Conservation (phyloP, 2,329 filamentous ascomycete genomes). For the Colletotrichum somersetense region DNA sequence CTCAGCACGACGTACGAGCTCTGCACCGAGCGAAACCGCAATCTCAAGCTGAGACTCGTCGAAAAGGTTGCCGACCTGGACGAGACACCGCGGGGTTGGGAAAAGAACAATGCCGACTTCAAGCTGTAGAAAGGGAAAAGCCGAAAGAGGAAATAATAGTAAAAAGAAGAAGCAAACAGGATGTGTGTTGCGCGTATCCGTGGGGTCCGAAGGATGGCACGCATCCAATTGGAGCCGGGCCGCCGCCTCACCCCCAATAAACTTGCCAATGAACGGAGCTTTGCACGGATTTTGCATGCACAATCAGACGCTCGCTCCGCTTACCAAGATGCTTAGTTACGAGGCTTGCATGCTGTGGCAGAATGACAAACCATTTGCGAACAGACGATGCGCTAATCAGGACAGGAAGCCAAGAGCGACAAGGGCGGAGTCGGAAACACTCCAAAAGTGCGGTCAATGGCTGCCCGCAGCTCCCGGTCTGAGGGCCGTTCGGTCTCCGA, state of each 20-base stretch:
- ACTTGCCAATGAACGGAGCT: conserved; percentile 28
- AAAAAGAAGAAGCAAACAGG: background rate
- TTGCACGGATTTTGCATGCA: conserved; percentile 12
- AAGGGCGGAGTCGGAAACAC: conserved; percentile 6
- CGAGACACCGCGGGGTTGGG: conserved; percentile 72
- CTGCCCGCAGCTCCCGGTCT: conserved; percentile 10
- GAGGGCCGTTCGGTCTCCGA: too few species aligned
- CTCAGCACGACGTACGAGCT: conserved; percentile 92
- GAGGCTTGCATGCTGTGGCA: conserved; percentile 32
- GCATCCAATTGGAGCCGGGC: conserved; percentile 17
- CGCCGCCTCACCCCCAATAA: conserved; percentile 8
- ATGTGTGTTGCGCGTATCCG: background rate
- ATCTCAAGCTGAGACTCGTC: conserved; percentile 77
- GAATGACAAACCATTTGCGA: conserved; percentile 39
- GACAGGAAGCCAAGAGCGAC: conserved; percentile 12
- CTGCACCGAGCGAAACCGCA: conserved; percentile 81
- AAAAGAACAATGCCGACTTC: conserved; percentile 79
- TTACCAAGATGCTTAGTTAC: conserved; percentile 42
- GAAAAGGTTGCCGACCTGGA: conserved; percentile 75
- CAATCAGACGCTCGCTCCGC: conserved; percentile 7
- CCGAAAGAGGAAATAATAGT: background rate
- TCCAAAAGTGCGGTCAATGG: background rate
- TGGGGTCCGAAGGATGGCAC: conserved; percentile 13
- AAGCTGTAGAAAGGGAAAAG: conserved; percentile 68
- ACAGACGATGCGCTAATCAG: conserved; percentile 30